These are phyloP conservation scores for Aspergillus pseudotamarii DNA, from an alignment of 2,329 filamentous ascomycete genomes.

Conservation along the genomic window DNA sequence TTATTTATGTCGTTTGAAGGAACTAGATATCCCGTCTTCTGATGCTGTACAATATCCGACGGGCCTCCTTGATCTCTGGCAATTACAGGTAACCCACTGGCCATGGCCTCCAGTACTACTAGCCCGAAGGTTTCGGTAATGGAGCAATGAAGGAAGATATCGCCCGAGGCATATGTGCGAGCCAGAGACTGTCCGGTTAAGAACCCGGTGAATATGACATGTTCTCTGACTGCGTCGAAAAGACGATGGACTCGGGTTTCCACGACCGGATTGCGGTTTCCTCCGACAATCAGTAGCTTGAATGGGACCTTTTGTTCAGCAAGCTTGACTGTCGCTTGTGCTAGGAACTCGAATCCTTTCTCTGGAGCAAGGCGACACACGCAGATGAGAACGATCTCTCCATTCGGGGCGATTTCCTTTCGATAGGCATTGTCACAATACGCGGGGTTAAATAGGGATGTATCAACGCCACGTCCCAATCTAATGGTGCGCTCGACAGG, in stretches of 20 bases:
- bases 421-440: slow-evolving; percentile 57
- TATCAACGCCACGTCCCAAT: slow-evolving; percentile 67
- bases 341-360: slow-evolving; percentile 71
- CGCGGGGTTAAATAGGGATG: slow-evolving; percentile 60
- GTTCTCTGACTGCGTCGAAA: slow-evolving; percentile 58
- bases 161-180: slow-evolving; percentile 67
- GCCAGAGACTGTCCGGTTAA: slow-evolving; percentile 63
- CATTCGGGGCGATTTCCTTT: slow-evolving; percentile 59
- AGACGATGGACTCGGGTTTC: slow-evolving; percentile 63
- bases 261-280: slow-evolving; percentile 66
- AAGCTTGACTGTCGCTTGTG: slow-evolving; percentile 58
- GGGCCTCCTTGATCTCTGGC: slow-evolving; percentile 71
- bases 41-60: slow-evolving; percentile 66
- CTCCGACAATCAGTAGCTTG: slow-evolving; percentile 68
- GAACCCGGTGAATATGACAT: slow-evolving; percentile 69
- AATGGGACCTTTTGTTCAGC: slow-evolving; percentile 60
- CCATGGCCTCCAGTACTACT: slow-evolving; percentile 72
- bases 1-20: slow-evolving; percentile 60
- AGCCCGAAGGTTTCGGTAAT: slow-evolving; percentile 73
- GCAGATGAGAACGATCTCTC: slow-evolving; percentile 66
- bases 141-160: slow-evolving; percentile 72
- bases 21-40: slow-evolving; percentile 63
- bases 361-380: slow-evolving; percentile 70
- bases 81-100: slow-evolving; percentile 69
- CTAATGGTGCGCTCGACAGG: slow-evolving; percentile 61